phyloP scores from a whole-genome alignment of 257 asterid species.

The Anisodus acutangulus region DNA sequence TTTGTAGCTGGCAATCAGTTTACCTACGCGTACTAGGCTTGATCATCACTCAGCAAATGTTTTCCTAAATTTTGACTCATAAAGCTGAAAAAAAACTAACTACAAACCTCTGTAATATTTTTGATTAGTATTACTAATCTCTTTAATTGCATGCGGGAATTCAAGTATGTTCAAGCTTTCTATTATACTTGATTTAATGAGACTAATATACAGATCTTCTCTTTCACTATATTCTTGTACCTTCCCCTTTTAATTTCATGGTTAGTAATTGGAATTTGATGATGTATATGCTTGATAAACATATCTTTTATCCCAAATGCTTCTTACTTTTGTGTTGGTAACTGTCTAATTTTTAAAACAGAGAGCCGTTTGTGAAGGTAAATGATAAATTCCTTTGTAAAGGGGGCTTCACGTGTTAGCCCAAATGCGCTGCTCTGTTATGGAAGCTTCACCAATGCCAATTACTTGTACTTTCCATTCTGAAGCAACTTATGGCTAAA shows the following conservation, averaged over 20 bases:
- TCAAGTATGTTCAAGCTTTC: background rate
- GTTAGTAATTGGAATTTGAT: slow-evolving; percentile 10
- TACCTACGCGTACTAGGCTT: background rate
- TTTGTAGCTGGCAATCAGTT: background rate
- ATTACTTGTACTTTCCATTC: background rate
- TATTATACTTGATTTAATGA: background rate
- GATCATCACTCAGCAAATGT: background rate
- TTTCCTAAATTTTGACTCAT: background rate
- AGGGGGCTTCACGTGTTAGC: background rate
- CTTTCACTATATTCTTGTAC: background rate
- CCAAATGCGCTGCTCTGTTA: background rate
- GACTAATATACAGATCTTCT: background rate
- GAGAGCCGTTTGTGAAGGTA: background rate
- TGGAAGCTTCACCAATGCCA: slow-evolving; percentile 1
- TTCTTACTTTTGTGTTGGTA: background rate
- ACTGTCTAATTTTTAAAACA: background rate
- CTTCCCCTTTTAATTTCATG: slow-evolving; percentile 17
- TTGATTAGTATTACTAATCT: background rate
- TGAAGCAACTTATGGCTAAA: slow-evolving; percentile 15
- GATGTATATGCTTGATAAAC: background rate
- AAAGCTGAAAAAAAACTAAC: background rate
- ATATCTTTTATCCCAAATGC: background rate
- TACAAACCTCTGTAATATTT: background rate
- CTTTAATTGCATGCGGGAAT: background rate
- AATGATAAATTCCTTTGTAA: background rate